Evolutionary conservation across 1,284 basidiomycete species (phyloP).

Genomic region (Ganoderma meredithae): DNA sequence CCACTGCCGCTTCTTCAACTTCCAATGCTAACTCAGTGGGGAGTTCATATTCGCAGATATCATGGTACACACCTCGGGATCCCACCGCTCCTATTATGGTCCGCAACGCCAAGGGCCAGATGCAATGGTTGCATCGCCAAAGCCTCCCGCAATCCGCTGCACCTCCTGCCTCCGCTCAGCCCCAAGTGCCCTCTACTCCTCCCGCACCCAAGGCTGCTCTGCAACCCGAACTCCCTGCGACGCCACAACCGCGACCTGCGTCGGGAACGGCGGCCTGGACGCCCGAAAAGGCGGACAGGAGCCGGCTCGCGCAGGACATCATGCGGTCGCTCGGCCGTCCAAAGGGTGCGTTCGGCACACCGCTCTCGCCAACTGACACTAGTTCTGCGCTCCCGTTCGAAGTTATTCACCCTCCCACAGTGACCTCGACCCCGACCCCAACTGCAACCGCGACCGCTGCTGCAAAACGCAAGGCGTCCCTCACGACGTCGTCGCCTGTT

Average conservation of each 20-base stretch:
- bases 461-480: constrained; percentile 21
- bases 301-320: constrained; percentile 52
- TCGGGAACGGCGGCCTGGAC: constrained; percentile 32
- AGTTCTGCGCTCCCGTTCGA: not conserved
- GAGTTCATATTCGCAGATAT: not conserved
- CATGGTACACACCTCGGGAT: constrained; percentile 22
- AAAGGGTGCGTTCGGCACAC: constrained; percentile 21
- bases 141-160: not conserved
- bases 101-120: constrained; percentile 19
- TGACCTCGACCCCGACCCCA: not conserved
- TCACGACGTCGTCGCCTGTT: not conserved
- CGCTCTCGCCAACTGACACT: constrained; percentile 4
- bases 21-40: not conserved
- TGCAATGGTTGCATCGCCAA: constrained; percentile 15
- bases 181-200: not conserved
- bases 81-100: constrained; percentile 19
- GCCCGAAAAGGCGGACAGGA: constrained; percentile 47
- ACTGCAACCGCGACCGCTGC: not conserved
- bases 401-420: constrained; percentile 5
- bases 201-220: not conserved
- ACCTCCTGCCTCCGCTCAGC: not conserved
- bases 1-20: not conserved
- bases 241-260: constrained; percentile 9
- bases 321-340: constrained; percentile 47
- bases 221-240: not conserved